These are phyloP conservation scores for Lactarius deliciosus DNA, from an alignment of 768 basidiomycete species.

Conservation along the genomic window DNA sequence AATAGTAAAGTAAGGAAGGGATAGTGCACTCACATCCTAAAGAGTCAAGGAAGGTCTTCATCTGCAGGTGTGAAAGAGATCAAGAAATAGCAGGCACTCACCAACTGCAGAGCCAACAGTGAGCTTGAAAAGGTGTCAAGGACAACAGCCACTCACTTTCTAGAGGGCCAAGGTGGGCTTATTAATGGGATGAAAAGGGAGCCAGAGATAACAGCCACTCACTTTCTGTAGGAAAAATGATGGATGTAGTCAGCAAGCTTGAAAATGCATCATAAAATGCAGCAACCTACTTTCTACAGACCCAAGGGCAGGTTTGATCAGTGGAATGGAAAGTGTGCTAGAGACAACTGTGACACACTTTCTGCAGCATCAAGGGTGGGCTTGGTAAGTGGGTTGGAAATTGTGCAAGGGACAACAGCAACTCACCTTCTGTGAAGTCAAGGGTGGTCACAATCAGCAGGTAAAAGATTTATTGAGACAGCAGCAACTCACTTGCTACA, in stretches of 20 bases:
- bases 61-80: neutral
- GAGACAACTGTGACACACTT: neutral
- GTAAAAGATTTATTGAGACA: too few relatives aligned
- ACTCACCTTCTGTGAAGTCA: too few relatives aligned
- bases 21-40: neutral
- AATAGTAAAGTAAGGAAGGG: neutral
- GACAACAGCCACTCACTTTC: neutral
- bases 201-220: neutral
- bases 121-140: too few relatives aligned
- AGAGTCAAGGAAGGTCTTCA: neutral
- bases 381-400: neutral
- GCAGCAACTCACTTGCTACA: too few relatives aligned
- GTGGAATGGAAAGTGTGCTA: neutral
- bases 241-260: neutral
- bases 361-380: fast-evolving
- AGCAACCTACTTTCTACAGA: neutral
- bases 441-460: neutral
- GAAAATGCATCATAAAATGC: neutral
- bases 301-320: neutral
- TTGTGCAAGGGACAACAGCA: too few relatives aligned
- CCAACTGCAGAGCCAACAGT: neutral
- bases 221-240: neutral
- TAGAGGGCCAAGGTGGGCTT: neutral
- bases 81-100: neutral
- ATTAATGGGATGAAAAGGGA: neutral